Base-by-base conservation (phyloP, 352 stramenopile species). In the Plasmopara halstedii region DNA sequence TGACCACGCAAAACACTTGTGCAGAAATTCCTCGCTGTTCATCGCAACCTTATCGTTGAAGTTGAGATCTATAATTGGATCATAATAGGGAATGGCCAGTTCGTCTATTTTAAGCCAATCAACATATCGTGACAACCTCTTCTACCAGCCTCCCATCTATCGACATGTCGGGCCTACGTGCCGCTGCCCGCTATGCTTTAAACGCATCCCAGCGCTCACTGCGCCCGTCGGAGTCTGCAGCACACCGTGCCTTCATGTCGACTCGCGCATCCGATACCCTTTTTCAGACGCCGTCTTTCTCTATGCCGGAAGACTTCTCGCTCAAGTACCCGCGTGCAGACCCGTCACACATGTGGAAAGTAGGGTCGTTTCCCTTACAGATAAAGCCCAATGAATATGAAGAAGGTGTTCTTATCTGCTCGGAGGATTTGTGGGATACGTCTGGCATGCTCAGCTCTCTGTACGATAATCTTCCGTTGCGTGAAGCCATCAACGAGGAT, bases 391-490 rank as follows among this genome's bases (percentile, higher is more conserved):
- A 43, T 4, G 50, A 64, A 9, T 23, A 48, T 14, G 55, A 65
- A 25, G 51, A 70, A 26, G 50, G 56, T 14, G 54, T 49, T 34
- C 45, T 82, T 6, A 42, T 56, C 4, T 75, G 64, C 45, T 67
- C 70, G 2, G 67, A 77, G 18, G 72, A 88, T 43, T 44, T 88
- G 21, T 91, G 75, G 73, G 79, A 91, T 60, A 91, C 76, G 27
- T 64, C 65, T 6, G 77, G 76, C 20, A 92, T 92, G 81, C 76
- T 92, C 33, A 88, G 75, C 44, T 62, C 75, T 15, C 58, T 88
- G 22, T 56, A 68, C 34, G 74, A 89, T 37, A 38, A 69, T 14
- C 35, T 86, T 42, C 77, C 76, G 31, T 56, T 87, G 51, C 73
- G 70, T 18, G 68, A 85, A 36, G 26, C 37, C 11, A 62, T 63